Conservation (phyloP, 257 asterid species). For the Osmanthus fragrans region DNA sequence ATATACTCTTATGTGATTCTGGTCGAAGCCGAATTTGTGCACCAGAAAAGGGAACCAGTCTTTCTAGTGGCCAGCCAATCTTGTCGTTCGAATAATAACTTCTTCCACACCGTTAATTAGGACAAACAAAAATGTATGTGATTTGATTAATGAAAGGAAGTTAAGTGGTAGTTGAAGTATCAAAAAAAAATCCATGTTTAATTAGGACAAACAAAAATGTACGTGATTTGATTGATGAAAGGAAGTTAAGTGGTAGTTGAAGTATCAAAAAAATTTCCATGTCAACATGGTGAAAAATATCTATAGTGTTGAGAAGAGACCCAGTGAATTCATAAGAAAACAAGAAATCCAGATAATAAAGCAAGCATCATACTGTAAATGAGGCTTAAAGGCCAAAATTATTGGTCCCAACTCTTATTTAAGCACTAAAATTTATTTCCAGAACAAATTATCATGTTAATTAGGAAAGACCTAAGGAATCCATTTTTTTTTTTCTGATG, state of each 20-base stretch:
- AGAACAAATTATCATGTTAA: not conserved
- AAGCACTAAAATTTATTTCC: too few relatives aligned
- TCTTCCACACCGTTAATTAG: not conserved
- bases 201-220: not conserved
- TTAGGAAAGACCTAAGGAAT: not conserved
- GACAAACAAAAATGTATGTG: not conserved
- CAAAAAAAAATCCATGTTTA: not conserved
- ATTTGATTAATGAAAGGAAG: not conserved
- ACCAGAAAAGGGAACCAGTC: not conserved
- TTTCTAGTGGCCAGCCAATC: not conserved
- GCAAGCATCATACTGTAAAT: not conserved
- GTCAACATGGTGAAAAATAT: not conserved
- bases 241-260: not conserved
- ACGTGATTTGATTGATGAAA: not conserved
- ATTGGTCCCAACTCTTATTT: not conserved
- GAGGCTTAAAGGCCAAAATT: not conserved
- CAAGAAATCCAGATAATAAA: not conserved
- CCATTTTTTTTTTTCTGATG: not conserved
- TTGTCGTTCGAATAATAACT: not conserved
- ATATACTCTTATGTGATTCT: not conserved
- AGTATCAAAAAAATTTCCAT: not conserved
- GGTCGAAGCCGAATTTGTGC: not conserved
- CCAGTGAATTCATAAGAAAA: not conserved
- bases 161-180: not conserved
- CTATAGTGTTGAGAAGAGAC: not conserved